Conservation (phyloP, 2,329 filamentous ascomycete genomes). For the Colletotrichum costaricense region DNA sequence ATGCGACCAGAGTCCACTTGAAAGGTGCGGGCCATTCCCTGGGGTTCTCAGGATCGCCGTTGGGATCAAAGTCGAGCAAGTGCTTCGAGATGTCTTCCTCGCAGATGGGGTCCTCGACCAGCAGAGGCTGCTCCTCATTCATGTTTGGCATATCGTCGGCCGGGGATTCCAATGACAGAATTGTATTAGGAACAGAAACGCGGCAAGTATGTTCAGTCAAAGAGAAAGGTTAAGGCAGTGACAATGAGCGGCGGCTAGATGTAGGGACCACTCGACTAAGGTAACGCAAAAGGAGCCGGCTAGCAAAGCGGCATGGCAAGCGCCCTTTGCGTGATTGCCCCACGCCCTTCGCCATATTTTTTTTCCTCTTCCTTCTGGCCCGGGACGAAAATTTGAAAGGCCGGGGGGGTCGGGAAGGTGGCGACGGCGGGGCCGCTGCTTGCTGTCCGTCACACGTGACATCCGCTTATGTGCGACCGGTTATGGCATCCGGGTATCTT, state of each 20-base stretch:
- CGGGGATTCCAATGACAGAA: not conserved
- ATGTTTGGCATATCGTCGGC: not conserved
- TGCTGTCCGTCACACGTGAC: conserved; percentile 4
- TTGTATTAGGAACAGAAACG: not conserved
- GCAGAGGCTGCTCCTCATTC: conserved; percentile 28
- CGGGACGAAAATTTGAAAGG: conserved; percentile 1
- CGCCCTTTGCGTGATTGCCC: conserved; percentile 28
- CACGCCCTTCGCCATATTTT: conserved; percentile 19
- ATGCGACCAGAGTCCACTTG: conserved; percentile 64
- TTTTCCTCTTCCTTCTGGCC: not conserved
- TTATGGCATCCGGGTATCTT: not conserved
- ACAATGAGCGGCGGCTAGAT: not conserved
- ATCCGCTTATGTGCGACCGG: not conserved
- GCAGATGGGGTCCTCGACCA: conserved; percentile 28
- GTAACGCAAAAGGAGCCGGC: not conserved
- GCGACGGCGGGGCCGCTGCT: conserved; percentile 18
- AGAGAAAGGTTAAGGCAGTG: not conserved
- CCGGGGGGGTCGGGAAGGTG: conserved; percentile 7
- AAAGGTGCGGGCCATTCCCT: conserved; percentile 62
- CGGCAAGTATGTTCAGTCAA: not conserved
- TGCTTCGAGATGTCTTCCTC: conserved; percentile 30
- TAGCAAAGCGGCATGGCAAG: not conserved
- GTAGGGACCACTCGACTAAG: not conserved
- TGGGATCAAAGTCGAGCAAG: conserved; percentile 35
- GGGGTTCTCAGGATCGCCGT: conserved; percentile 52